phyloP scores from a whole-genome alignment of 2,329 filamentous ascomycete species.

The Ceratocystis albifundus region DNA sequence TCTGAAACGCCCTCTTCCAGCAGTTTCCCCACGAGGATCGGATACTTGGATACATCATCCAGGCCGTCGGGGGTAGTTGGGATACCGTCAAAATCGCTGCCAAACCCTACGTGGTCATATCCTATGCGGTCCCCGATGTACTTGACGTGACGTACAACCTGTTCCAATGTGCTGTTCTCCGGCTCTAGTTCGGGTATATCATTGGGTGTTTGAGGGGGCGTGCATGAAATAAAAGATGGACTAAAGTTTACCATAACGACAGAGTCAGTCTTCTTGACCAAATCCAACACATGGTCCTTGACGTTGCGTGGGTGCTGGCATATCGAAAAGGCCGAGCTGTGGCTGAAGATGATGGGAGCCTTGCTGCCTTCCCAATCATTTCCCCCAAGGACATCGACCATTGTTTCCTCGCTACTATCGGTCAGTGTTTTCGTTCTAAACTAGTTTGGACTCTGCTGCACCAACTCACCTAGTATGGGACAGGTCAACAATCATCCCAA shows the following conservation, averaged over 20 bases:
- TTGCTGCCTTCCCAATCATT: constrained; percentile 57
- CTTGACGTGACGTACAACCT: constrained; percentile 68
- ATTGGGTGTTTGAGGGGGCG: constrained; percentile 43
- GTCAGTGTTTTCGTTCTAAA: too few relatives aligned
- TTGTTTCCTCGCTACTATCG: constrained; percentile 54
- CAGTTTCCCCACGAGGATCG: constrained; percentile 63
- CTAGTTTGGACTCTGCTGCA: too few relatives aligned
- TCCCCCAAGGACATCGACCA: constrained; percentile 64
- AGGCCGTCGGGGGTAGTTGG: constrained; percentile 54
- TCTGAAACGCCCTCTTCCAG: constrained; percentile 63
- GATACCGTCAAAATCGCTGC: constrained; percentile 83
- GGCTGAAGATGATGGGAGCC: constrained; percentile 80
- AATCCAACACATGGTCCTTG: constrained; percentile 65
- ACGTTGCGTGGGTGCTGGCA: constrained; percentile 89
- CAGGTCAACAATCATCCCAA: constrained; percentile 90
- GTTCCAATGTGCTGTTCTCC: constrained; percentile 58
- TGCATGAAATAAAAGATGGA: constrained; percentile 71
- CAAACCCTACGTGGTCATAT: constrained; percentile 77
- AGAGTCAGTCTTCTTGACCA: constrained; percentile 61
- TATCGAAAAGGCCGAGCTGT: constrained; percentile 67
- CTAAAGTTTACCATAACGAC: constrained; percentile 88
- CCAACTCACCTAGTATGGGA: constrained; percentile 46
- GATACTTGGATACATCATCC: constrained; percentile 77
- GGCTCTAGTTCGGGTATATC: constrained; percentile 59
- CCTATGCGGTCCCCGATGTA: constrained; percentile 76